A percentile compares a stretch with the other conserved stretches of the same genome.
Conservation (phyloP, 202 grass and related monocot species). For the Hordeum pubiflorum region DNA sequence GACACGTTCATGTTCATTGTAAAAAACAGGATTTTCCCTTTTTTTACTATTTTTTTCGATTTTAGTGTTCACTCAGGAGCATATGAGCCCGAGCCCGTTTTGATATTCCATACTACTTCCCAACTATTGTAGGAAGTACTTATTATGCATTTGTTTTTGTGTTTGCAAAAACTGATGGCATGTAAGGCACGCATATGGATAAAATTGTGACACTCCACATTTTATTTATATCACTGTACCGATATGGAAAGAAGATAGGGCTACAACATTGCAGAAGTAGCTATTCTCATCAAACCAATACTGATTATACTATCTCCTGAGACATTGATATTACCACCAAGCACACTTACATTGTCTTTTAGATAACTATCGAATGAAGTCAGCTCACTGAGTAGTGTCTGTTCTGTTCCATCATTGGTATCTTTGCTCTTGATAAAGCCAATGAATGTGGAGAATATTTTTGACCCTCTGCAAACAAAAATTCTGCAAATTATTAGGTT, state of each 20-base stretch:
- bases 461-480: slow-evolving; percentile 62
- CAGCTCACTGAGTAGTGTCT: slow-evolving; percentile 58
- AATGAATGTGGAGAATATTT: slow-evolving; percentile 85
- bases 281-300: slow-evolving; percentile 5
- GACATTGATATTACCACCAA: slow-evolving; percentile 13
- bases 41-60: too few species aligned
- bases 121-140: too few species aligned
- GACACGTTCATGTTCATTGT: too few species aligned
- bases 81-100: too few species aligned
- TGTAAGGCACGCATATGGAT: too few species aligned
- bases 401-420: slow-evolving; percentile 68
- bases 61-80: too few species aligned
- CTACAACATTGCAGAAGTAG: slow-evolving; percentile 1
- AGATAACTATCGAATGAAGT: slow-evolving; percentile 59
- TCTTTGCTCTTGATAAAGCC: slow-evolving; percentile 91
- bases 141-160: too few species aligned
- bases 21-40: too few species aligned
- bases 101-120: too few species aligned
- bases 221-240: not conserved
- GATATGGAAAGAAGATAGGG: slow-evolving; percentile 2
- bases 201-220: not conserved
- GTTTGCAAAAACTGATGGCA: too few species aligned
- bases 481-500: not conserved
- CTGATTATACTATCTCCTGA: not conserved
- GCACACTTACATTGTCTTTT: slow-evolving; percentile 67